A percentile compares a stretch with the other conserved stretches of the same genome.
Evolutionary conservation across 2,329 filamentous ascomycete species (phyloP).

Genomic region (Calonectria hongkongensis): DNA sequence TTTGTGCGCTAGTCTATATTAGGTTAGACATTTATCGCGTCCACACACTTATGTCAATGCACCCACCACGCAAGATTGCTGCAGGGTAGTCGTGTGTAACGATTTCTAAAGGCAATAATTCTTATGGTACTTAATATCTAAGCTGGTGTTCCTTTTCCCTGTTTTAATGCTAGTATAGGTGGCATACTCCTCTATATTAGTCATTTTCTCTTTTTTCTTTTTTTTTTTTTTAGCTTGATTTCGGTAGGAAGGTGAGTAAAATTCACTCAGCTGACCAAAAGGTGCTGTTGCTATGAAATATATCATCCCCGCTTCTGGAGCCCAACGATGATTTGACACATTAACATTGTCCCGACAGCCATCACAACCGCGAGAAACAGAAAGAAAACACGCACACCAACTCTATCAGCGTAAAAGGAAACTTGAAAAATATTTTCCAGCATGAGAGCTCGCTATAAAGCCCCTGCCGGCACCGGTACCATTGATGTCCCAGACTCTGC

Average conservation of each 20-base stretch:
- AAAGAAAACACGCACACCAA: neutral
- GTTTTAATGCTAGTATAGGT: neutral
- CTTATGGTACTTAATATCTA: neutral
- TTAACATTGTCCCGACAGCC: neutral
- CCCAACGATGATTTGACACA: neutral
- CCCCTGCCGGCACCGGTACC: slow-evolving; percentile 82
- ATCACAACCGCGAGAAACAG: neutral
- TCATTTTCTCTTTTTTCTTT: neutral
- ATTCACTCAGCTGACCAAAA: neutral
- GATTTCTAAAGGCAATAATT: neutral
- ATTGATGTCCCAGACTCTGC: slow-evolving; percentile 81
- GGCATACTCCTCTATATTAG: too few relatives aligned
- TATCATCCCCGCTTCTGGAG: slow-evolving; percentile 27
- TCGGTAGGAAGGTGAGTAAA: neutral
- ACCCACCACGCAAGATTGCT: neutral
- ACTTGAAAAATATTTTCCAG: neutral
- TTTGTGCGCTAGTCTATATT: slow-evolving; percentile 32
- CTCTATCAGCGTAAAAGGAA: neutral
- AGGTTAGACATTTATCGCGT: neutral
- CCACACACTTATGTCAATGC: neutral
- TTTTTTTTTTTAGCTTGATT: neutral
- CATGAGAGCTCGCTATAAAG: slow-evolving; percentile 86
- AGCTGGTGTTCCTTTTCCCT: neutral
- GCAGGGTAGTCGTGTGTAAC: slow-evolving; percentile 18
- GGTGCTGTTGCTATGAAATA: neutral